Base-by-base conservation (phyloP, 2,329 filamentous ascomycete species). In the Aspergillus tamarii region DNA sequence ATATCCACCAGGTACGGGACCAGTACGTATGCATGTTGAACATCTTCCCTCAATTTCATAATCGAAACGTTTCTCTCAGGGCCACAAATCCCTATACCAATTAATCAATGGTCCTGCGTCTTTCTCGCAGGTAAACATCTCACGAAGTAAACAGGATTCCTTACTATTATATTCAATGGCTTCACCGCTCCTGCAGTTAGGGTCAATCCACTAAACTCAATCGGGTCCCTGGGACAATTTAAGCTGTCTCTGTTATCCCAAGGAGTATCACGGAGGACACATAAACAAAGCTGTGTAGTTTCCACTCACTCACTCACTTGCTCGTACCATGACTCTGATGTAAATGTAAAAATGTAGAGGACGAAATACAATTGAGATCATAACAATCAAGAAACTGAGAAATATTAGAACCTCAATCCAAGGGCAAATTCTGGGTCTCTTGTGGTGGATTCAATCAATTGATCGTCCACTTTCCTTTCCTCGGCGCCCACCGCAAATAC, bases 1-100 rank as follows among this genome's bases (percentile, higher is more conserved):
- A 54, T 55, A 55, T 39, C 52, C 52, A 39, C 50, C 52, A 39
- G 52, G 52, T 55, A 55, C 52, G 52, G 52, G 52, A 55, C 52
- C 43, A 46, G 28, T 54, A 36, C 52, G 52, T 54, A 54, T 54
- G 52, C 52, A 52, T 52, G 28, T n/a, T 46, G 43, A 14, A 8
- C 6, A 26, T 50, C 16, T 19, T 28, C 46, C 26, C 26, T 14
- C 46, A 16, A 30, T 50, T n/a, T 50, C 26, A 50, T 3, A 19
- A 30, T 19, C 12, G 26, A 30, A 30, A 30, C 46, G 26, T 10
- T 2, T 19, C 5, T 30, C n/a, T 21, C n/a, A 41, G 36, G 16
- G 36, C 36, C 36, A 41, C 36, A 19, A 28, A 19, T 30, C 4
- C n/a, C 4, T 26, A 30, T 19, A 8, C 39, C 39, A 16, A 50